Conservation (phyloP, 768 basidiomycete species). For the Paxillus ammoniavirescens region DNA sequence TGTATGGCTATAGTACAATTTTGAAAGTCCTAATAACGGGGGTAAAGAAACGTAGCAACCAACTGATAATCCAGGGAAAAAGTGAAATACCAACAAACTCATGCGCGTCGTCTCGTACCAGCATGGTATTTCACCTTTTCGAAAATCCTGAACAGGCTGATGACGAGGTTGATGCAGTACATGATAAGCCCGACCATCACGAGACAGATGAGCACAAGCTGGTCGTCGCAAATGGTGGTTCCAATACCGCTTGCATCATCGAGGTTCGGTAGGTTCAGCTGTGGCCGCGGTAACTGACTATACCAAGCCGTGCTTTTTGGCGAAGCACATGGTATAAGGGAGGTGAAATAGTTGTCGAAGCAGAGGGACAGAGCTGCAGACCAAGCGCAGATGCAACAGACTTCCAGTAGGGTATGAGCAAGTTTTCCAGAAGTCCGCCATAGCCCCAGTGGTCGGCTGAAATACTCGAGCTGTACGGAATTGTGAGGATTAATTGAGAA, state of each 20-base stretch:
- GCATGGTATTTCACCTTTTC: constrained; percentile 83
- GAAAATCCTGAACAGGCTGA: constrained; percentile 83
- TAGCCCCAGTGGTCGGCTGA: constrained; percentile 86
- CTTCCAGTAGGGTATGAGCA: constrained; percentile 83
- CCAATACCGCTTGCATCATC: constrained; percentile 45
- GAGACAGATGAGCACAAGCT: constrained; percentile 75
- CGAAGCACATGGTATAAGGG: constrained; percentile 73
- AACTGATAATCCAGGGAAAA: background rate
- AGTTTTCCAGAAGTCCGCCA: constrained; percentile 89
- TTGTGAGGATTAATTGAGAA: constrained; percentile 11
- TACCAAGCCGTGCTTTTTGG: constrained; percentile 68
- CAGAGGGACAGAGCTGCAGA: constrained; percentile 83
- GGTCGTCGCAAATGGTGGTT: constrained; percentile 66
- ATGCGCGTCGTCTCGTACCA: constrained; percentile 27
- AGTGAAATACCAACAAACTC: background rate
- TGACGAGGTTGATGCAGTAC: constrained; percentile 83
- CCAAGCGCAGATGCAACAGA: constrained; percentile 92
- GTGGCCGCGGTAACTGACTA: constrained; percentile 53
- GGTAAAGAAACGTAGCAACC: background rate
- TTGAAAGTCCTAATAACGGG: background rate
- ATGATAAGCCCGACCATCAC: constrained; percentile 75
- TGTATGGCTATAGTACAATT: background rate
- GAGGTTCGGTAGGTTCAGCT: constrained; percentile 27
- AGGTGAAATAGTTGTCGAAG: constrained; percentile 92
- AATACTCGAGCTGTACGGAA: constrained; percentile 76